Evolutionary conservation across 176 grass and related monocot species (phyloP).

Genomic region (Chrysopogon serrulatus): DNA sequence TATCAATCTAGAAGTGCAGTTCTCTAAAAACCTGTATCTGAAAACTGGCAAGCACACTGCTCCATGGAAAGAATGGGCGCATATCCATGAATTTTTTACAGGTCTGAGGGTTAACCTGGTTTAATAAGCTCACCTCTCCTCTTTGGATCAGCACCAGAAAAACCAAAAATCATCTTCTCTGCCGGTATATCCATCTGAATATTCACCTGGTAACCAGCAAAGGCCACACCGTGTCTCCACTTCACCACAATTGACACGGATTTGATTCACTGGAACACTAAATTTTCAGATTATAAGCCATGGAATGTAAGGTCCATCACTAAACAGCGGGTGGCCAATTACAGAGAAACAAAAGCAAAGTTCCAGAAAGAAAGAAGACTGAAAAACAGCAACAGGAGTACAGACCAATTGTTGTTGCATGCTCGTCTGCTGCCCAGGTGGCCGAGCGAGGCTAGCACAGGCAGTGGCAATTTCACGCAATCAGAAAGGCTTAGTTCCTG

Average conservation of each 20-base stretch:
- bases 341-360: no score
- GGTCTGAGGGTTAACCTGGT: background rate
- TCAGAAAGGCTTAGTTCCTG: no score
- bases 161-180: no score
- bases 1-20: background rate
- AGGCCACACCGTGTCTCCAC: conserved; percentile 91
- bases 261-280: conserved; percentile 2
- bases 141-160: conserved; percentile 63
- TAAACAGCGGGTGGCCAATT: no score
- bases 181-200: conserved; percentile 91
- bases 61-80: background rate
- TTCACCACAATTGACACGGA: conserved; percentile 31
- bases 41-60: background rate
- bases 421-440: no score
- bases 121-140: conserved; percentile 92
- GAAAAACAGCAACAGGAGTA: no score
- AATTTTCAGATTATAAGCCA: no score
- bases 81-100: background rate
- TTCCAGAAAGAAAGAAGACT: no score
- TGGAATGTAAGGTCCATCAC: no score
- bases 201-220: conserved; percentile 86
- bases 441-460: no score
- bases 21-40: background rate
- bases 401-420: no score
- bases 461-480: no score